Conservation (phyloP, 2,329 filamentous ascomycete genomes). For the Aspergillus terreus region DNA sequence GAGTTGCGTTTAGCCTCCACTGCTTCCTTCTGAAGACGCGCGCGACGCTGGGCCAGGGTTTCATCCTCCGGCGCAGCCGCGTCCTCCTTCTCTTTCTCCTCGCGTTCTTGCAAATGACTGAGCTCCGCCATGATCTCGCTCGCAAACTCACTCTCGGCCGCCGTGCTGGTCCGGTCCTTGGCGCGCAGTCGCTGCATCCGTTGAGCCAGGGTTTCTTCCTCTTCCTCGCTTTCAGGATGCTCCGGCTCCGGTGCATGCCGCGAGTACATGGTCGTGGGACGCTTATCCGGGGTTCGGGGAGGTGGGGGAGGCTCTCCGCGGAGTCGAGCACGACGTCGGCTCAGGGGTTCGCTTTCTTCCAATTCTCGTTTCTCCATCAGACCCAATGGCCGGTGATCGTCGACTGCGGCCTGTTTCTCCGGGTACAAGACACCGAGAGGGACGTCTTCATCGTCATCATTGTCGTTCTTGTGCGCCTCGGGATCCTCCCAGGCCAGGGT, state of each 20-base stretch:
- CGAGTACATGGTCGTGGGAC: conserved; percentile 34
- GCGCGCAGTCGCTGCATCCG: conserved; percentile 39
- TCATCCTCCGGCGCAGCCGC: conserved; percentile 35
- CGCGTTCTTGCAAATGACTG: conserved; percentile 25
- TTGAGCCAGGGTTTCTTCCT: conserved; percentile 45
- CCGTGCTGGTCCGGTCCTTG: conserved; percentile 28
- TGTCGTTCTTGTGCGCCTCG: conserved; percentile 38
- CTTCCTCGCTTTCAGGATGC: conserved; percentile 31
- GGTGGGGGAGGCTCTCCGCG: conserved; percentile 52
- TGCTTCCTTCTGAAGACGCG: conserved; percentile 43
- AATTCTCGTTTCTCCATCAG: conserved; percentile 67
- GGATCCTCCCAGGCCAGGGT: conserved; percentile 82
- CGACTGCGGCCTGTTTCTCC: conserved; percentile 29
- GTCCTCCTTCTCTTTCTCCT: conserved; percentile 19
- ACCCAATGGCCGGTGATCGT: conserved; percentile 42
- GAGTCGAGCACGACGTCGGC: conserved; percentile 69
- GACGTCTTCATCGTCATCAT: conserved; percentile 74
- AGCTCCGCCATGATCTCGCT: conserved; percentile 42
- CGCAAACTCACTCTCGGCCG: conserved; percentile 40
- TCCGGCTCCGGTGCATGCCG: conserved; percentile 22
- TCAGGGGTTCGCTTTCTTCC: conserved; percentile 90
- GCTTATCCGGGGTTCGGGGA: conserved; percentile 28
- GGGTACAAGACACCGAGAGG: conserved; percentile 79
- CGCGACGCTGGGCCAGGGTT: conserved; percentile 45
- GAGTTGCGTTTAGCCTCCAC: conserved; percentile 20